Evolutionary conservation across 129 eudicot species (phyloP), one percentile per base, ranked within the genome.

Genomic region (Deinandra increscens): DNA sequence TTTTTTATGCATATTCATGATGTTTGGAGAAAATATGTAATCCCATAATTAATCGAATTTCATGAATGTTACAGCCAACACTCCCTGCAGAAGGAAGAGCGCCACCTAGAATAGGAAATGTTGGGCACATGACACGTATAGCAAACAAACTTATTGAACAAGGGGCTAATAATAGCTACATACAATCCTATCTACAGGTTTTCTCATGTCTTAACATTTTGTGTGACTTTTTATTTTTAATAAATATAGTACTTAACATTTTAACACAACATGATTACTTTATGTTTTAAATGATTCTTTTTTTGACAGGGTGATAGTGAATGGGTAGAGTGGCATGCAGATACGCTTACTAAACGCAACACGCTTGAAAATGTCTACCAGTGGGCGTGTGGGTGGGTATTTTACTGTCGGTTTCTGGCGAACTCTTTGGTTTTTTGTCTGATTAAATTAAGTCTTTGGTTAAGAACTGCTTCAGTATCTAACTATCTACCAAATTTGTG

Each of bases 371-470:
- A 93, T 76, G 95, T 93, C 68, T 81, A 78, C 74, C 95, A 93
- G 55, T 93, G 99, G 99, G 93, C 89, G 14, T 93, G 99, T 58
- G 99, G 99, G 99, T 93, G 78, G 53, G 99, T 78, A 66, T 50
- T 69, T 38, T 26, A 69, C 56, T 1, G 22, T 36, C 0, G 44
- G 58, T 60, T 71, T 60, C 33, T 46, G 22, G 37, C 36, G 10
- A 7, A 60, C 67, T 42, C 8, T 51, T 17, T 38, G 10, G 8
- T 26, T 42, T 29, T 29, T 43, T 37, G 1, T 31, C 6, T 65
- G 20, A 17, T 43, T 64, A 37, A 38, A 38, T 63, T 50, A 37
- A 34, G 36, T 22, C 36, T 69, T n/a, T n/a, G n/a, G n/a, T n/a
- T n/a, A n/a, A n/a, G n/a, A n/a, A n/a, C 42, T 13, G 55, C 48